Base-by-base conservation (phyloP, 495 filamentous ascomycete species). In the Hypoxylon trugodes region DNA sequence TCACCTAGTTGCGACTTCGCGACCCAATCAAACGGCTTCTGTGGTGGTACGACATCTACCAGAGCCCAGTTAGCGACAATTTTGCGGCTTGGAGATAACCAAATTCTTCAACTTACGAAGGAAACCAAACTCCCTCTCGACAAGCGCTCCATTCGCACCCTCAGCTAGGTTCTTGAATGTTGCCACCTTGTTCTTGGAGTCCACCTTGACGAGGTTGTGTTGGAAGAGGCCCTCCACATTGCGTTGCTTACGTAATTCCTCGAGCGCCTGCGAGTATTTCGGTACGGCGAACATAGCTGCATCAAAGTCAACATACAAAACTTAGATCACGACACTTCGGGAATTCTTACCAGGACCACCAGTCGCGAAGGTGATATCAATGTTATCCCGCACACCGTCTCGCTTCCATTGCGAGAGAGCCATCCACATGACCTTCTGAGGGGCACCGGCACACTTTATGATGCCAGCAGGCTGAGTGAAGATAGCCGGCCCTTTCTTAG, bases 391-490 rank as follows among this genome's bases (percentile, higher is more conserved):
- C 2, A 87, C 74, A 21, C 86, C 87, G 5, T 80, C 79, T 21
- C 74, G 71, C 73, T 84, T 82, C 87, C 87, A 90, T 67, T 86
- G 76, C 43, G 88, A 85, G 49, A 88, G 74, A 0, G 87, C 87
- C 24, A 90, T 81, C 87, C 87, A 90, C 86, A 89, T 84, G 69
- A 83, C 76, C 74, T 90, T 90, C 65, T 90, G 87, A 6, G 87
- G 87, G 0, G 86, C 87, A 22, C 87, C 87, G 1, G 87, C 87
- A 60, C 87, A 90, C 71, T 90, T 90, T 66, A 90, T 78, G 16
- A 83, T 73, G 36, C 87, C 87, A 1, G 82, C 77, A 5, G 87
- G 87, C 68, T 89, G 86, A 6, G 87, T 89, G 80, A 90, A 90
- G 57, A 89, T 81, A 21, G 86, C 87, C n/a, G 69, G 73, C 3